Evolutionary conservation across 371 early-diverging fungal species (phyloP), one percentile per base, ranked within the genome.

Genomic region (Rhizopus stolonifer): DNA sequence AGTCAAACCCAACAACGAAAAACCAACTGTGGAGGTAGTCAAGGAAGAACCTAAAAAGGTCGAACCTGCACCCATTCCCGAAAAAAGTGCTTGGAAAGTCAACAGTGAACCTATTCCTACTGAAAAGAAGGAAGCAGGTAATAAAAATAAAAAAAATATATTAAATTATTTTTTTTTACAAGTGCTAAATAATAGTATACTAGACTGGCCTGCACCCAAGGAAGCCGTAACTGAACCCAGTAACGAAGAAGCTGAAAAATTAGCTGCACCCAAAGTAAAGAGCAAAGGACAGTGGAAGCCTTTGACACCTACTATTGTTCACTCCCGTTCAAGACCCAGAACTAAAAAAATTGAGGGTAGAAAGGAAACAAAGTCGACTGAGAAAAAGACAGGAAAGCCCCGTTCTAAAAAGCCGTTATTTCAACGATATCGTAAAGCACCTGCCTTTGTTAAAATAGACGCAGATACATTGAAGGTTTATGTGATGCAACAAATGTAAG

Each of bases 401-500:
- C 51, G 23, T 49, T 61, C 24, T 61, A 42, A 15, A 19, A 70
- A 46, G 38, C 39, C 34, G 31, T n/a, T 48, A 11, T 54, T 53
- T 42, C 69, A 55, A 17, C 54, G 64, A 42, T 60, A 65, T 43
- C 72, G 77, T 8, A 44, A 63, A 23, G 52, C 58, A 34, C 68
- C 74, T 34, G 77, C 74, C 21, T 79, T 69, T 50, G 66, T 77
- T 33, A 67, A 61, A 9, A 59, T 62, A 1, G 81, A 84, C 57
- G 64, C 71, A 11, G 83, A 80, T n/a, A 74, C 79, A 1, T 68
- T 84, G 57, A 81, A 80, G 69, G 47, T 59, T 10, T 80, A 79
- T 39, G 77, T 84, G 54, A 66, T 82, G 52, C 84, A 80, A 32
- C 84, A 84, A 69, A 70, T 84, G 83, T 82, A 73, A 67, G 46